These are phyloP conservation scores for Platanthera zijinensis DNA, from an alignment of 106 monocot species.

Conservation along the genomic window DNA sequence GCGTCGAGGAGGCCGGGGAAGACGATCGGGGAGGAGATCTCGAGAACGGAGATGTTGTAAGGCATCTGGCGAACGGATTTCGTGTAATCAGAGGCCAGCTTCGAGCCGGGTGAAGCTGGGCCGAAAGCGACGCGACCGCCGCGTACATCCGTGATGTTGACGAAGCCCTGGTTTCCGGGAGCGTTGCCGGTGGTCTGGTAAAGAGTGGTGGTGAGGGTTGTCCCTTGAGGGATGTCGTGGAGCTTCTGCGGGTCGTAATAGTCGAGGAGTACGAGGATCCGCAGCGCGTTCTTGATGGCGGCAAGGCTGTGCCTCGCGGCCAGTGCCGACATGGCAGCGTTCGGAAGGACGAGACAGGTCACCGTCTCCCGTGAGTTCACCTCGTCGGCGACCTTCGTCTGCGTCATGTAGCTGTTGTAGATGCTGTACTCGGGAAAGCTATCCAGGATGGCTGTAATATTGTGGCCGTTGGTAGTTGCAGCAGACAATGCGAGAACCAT, in stretches of 20 bases:
- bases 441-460: slow-evolving; percentile 68
- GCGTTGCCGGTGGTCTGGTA: slow-evolving; percentile 79
- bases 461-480: slow-evolving; percentile 23
- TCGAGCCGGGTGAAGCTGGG: slow-evolving; percentile 47
- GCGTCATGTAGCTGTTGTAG: slow-evolving; percentile 64
- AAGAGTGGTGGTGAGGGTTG: slow-evolving; percentile 63
- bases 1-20: slow-evolving; percentile 78
- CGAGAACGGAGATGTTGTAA: slow-evolving; percentile 79
- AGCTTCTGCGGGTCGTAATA: slow-evolving; percentile 86
- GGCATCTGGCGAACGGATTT: slow-evolving; percentile 61
- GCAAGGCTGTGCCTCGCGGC: slow-evolving; percentile 47
- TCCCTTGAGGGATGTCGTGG: slow-evolving; percentile 49
- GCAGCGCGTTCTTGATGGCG: slow-evolving; percentile 79
- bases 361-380: slow-evolving; percentile 70
- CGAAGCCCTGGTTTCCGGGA: slow-evolving; percentile 57
- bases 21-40: slow-evolving; percentile 70
- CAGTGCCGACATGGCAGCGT: slow-evolving; percentile 57
- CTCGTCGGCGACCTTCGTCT: slow-evolving; percentile 76
- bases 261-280: slow-evolving; percentile 78
- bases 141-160: slow-evolving; percentile 72
- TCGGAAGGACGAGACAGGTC: slow-evolving; percentile 71
- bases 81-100: slow-evolving; percentile 48
- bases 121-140: slow-evolving; percentile 72
- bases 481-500: not conserved
- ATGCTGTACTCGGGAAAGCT: slow-evolving; percentile 53